Evolutionary conservation across 306 rosid genomes (phyloP), one percentile per base, ranked within the genome.

Genomic region (Begonia peltatifolia): DNA sequence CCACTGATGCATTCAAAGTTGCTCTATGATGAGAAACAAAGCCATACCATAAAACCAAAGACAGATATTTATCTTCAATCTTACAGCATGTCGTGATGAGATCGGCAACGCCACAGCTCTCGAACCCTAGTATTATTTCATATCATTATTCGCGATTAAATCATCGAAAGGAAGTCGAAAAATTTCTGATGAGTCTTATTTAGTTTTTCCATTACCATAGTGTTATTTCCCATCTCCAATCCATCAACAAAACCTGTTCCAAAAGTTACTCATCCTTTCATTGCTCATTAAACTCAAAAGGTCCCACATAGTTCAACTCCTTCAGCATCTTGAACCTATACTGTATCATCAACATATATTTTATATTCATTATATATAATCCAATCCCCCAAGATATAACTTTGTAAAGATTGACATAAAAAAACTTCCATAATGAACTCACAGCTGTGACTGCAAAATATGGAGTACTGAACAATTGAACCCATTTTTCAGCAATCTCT

Each of bases 261-360:
- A 48, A 46, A 41, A 57, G 57, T 44, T 14, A 57, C 66, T 50
- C 36, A 70, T 50, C 57, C 62, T 47, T 25, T 55, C 35, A 55
- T 67, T 63, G 55, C 66, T 59, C 53, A 67, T 14, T 47, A 54
- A 14, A 54, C 61, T 54, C 38, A 58, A 54, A 22, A 49, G 14
- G 97, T 88, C 59, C 97, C 97, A 64, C 97, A 84, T 64, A 88
- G 66, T 70, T 88, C 97, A 12, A 88, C 95, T 43, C 97, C 95
- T 82, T 84, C 95, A 57, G 84, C 84, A 47, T 88, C 97, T 61
- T 75, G 78, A 57, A 82, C 88, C 97, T 88, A 38, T 30, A 4
- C 0, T 7, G 9, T 7, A 30, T 30, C 38, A 30, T 60, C 47
- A 44, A 64, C 55, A 52, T 64, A 62, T 63, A 30, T 30, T 30